Evolutionary conservation across 192 early-diverging fungal genomes (phyloP), one percentile per base, ranked within the genome.

Genomic region (Rhizophagus prolifer): DNA sequence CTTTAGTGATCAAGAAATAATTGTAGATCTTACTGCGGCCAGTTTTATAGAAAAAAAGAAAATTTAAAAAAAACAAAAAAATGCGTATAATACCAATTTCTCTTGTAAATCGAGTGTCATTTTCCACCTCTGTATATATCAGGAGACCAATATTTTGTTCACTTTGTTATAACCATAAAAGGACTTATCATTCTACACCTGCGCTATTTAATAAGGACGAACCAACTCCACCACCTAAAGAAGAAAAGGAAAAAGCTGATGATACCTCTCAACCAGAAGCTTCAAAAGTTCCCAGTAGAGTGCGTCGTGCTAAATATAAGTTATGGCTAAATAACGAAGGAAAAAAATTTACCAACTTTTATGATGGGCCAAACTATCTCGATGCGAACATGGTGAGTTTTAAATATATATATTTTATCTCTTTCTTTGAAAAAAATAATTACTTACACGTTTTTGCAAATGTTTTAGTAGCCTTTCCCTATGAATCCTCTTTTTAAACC

Each of bases 401-500:
- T 9, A 13, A 50, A 19, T 50, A 16, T 16, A 19, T 50, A 50
- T n/a, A 50, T 16, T 21, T 16, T 6, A 1, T 54, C 19, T n/a
- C n/a, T n/a, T n/a, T n/a, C n/a, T n/a, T n/a, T n/a, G n/a, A n/a
- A n/a, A n/a, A n/a, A n/a, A 54, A 54, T 54, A 14, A 5, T 54
- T 21, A 6, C 19, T 54, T 50, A 50, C 47, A 50, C 12, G 3
- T 16, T 54, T 31, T 66, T 66, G 3, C 2, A 38, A 66, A 66
- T 66, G 31, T 36, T 25, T 50, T 47, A 47, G n/a, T 82, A 86
- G 83, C 96, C 96, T 41, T 98, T 96, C 85, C 95, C 95, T 9
- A 88, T 95, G 86, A 98, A 98, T 81, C 95, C 93, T 16, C 81
- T 85, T 58, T 98, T 95, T 88, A 89, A 88, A 65, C 92, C 93